Evolutionary conservation across 1,139 yeast species (phyloP).

Genomic region (Protomyces gravidus): DNA sequence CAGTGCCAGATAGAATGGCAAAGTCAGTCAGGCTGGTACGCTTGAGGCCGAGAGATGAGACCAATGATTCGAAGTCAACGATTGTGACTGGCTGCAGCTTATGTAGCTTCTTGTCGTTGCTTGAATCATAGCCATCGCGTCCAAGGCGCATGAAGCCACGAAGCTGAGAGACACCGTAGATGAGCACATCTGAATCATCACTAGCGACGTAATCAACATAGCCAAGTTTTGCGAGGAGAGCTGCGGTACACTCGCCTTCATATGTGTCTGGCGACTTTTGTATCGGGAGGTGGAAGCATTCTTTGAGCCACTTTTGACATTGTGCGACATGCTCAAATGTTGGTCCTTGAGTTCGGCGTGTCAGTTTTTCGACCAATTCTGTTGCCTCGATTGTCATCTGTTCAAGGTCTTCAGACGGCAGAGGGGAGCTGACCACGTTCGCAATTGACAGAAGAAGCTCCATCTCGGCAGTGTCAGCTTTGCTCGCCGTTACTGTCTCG

Average conservation of each 20-base stretch:
- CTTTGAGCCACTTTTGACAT: constrained; percentile 1
- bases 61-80: neutral
- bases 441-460: neutral
- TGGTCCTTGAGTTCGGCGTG: constrained; percentile 6
- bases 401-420: constrained; percentile 4
- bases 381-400: neutral
- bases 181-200: constrained; percentile 30
- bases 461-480: neutral
- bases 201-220: constrained; percentile 22
- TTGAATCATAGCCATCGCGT: neutral
- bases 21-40: constrained; percentile 5
- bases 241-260: constrained; percentile 26
- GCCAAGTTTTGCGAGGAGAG: constrained; percentile 11
- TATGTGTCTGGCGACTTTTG: constrained; percentile 11
- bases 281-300: constrained; percentile 4
- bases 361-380: constrained; percentile 7
- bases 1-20: constrained; percentile 26
- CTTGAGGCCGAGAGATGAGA: neutral
- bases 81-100: constrained; percentile 1
- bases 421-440: neutral
- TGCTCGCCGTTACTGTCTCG: neutral
- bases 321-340: neutral
- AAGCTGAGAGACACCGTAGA: constrained; percentile 28
- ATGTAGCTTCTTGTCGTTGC: neutral
- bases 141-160: constrained; percentile 28